Percentiles rank a stretch among this genome's conserved stretches.
These are phyloP conservation scores for Neopestalotiopsis clavispora DNA, from an alignment of 2,329 filamentous ascomycete species.

Conservation along the genomic window DNA sequence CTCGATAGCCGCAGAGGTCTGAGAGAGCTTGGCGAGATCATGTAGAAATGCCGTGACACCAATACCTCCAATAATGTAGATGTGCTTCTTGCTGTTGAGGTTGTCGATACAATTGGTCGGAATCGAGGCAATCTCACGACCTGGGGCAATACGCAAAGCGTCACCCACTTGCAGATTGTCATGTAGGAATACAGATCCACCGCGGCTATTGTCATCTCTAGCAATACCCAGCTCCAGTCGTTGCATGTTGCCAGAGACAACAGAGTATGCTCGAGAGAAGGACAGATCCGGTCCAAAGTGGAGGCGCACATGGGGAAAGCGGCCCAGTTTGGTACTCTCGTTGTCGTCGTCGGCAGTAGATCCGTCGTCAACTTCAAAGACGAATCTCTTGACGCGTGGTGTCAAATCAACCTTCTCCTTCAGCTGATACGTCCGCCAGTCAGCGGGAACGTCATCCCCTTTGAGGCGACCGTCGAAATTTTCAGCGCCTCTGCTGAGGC, in stretches of 20 bases:
- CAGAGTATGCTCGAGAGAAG: conserved; percentile 59
- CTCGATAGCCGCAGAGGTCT: conserved; percentile 26
- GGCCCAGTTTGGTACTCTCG: conserved; percentile 36
- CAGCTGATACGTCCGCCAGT: conserved; percentile 52
- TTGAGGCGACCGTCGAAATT: conserved; percentile 33
- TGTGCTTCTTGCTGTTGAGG: conserved; percentile 26
- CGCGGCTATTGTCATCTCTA: conserved; percentile 58
- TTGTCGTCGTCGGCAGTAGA: conserved; percentile 35
- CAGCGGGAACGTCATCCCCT: conserved; percentile 31
- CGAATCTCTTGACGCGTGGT: conserved; percentile 51
- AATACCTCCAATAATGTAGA: conserved; percentile 37
- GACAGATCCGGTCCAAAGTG: conserved; percentile 60
- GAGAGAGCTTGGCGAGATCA: conserved; percentile 27
- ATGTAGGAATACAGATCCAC: conserved; percentile 65
- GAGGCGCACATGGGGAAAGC: conserved; percentile 60
- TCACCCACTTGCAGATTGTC: conserved; percentile 54
- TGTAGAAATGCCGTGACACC: conserved; percentile 35
- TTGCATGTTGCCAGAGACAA: conserved; percentile 56
- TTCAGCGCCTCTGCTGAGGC: conserved; percentile 52
- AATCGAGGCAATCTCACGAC: conserved; percentile 21
- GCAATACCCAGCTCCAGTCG: conserved; percentile 64
- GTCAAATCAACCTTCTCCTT: conserved; percentile 56
- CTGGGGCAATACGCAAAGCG: conserved; percentile 47
- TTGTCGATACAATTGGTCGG: conserved; percentile 13
- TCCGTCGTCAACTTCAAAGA: conserved; percentile 51